Evolutionary conservation across 2,329 filamentous ascomycete species (phyloP), one percentile per base, ranked within the genome.

Genomic region (Cyphellophora attinorum): DNA sequence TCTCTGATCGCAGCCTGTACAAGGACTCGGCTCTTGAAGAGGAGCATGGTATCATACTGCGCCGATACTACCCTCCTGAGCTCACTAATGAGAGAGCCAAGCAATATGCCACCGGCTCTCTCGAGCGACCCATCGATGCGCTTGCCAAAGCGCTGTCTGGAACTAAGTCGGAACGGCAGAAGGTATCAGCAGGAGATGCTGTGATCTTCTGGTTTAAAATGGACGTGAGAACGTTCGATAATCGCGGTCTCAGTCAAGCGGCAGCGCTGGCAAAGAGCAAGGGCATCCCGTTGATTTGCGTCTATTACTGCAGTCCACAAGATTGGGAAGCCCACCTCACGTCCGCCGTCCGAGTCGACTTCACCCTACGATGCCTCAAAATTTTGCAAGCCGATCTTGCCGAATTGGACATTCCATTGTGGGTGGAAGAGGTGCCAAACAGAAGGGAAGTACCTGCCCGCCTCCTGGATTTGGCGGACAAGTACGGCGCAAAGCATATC

Each of bases 121-220:
- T 93, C 3, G 70, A 78, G 3, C 75, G 81, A 0, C 88, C 86
- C 0, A 81, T 93, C 13, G 76, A 86, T 47, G 57, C 72, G 0
- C 67, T 94, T 2, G 55, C 75, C 5, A 55, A 62, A 1, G 76
- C 78, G 0, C 64, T 86, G 4, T 54, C 66, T 15, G 71, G 77
- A 2, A 91, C 85, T 0, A 58, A 65, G 2, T 48, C 58, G 0
- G 54, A 59, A 21, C 69, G 82, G 6, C 61, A 66, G 17, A 56
- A 61, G 1, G 67, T 81, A 10, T 42, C 60, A 2, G 61, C 68
- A 0, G 72, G 72, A 18, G 62, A 73, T 16, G 74, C 78, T 0
- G 79, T 93, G 0, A 73, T 93, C 0, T 84, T 93, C 58, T 94
- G 86, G 86, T 94, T 89, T 65, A 93, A 91, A 59, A 76, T 74